A percentile compares a stretch with the other conserved stretches of the same genome.
Evolutionary conservation across 768 basidiomycete genomes (phyloP).

Genomic region (Fibroporia radiculosa): DNA sequence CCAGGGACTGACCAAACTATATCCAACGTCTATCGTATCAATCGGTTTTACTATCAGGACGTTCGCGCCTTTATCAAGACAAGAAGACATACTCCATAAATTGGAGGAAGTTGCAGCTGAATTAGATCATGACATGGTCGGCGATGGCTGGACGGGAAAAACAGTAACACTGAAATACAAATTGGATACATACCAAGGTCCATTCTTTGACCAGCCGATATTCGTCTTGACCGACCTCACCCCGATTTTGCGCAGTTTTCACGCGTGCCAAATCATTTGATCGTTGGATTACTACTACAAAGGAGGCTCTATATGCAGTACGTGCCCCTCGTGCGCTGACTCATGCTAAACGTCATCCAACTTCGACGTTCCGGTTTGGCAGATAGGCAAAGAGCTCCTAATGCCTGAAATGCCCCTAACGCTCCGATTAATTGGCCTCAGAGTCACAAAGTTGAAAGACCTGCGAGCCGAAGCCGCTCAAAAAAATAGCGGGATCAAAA

Average conservation of each 20-base stretch:
- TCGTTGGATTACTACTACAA: constrained; percentile 65
- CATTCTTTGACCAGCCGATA: neutral
- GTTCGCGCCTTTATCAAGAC: constrained; percentile 61
- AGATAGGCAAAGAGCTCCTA: constrained; percentile 80
- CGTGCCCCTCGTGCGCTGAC: constrained; percentile 18
- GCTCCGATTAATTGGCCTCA: constrained; percentile 79
- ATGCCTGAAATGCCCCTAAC: constrained; percentile 72
- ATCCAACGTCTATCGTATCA: too few relatives aligned
- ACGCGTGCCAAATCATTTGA: constrained; percentile 78
- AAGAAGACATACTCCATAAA: constrained; percentile 61
- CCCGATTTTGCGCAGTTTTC: constrained; percentile 39
- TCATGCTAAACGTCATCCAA: neutral
- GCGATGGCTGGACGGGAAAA: constrained; percentile 77
- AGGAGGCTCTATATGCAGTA: constrained; percentile 76
- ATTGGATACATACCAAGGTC: constrained; percentile 82
- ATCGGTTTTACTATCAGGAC: too few relatives aligned
- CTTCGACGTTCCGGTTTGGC: neutral
- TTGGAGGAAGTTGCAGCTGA: constrained; percentile 77
- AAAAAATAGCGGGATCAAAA: constrained; percentile 54
- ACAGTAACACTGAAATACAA: constrained; percentile 93
- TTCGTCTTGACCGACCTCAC: neutral
- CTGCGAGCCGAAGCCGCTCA: constrained; percentile 38
- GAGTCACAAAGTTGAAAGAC: constrained; percentile 87
- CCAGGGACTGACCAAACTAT: too few relatives aligned
- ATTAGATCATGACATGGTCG: constrained; percentile 72